phyloP scores from a whole-genome alignment of 1,139 yeast genomes.

The Pichia sp. region DNA sequence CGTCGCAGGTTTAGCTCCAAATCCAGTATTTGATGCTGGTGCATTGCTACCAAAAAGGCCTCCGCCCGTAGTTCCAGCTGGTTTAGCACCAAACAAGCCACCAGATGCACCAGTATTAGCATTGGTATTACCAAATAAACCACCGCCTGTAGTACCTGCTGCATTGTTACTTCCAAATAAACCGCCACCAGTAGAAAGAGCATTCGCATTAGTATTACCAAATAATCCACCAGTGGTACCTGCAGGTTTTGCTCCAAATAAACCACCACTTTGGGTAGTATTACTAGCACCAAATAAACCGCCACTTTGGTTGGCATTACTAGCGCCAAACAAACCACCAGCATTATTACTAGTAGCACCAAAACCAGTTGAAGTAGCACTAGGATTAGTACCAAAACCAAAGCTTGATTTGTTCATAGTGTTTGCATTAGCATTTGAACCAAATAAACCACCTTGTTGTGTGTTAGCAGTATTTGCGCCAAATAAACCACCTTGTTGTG shows the following conservation, averaged over 20 bases:
- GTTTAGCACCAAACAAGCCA: constrained; percentile 20
- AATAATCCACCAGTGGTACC: constrained; percentile 31
- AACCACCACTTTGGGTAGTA: too few relatives aligned
- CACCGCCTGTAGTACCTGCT: constrained; percentile 4
- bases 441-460: constrained; percentile 40
- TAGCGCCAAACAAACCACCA: neutral
- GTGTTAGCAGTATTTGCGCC: constrained; percentile 28
- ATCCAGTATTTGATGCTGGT: constrained; percentile 8
- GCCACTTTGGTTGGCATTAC: neutral
- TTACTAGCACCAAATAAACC: constrained; percentile 29
- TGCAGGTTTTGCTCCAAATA: too few relatives aligned
- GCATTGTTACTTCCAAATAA: constrained; percentile 9
- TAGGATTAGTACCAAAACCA: constrained; percentile 35
- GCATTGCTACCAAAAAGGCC: constrained; percentile 18
- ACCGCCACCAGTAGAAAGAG: constrained; percentile 11
- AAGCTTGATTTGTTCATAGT: constrained; percentile 27
- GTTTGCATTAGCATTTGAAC: constrained; percentile 34
- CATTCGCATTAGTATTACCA: constrained; percentile 16
- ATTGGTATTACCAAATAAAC: constrained; percentile 12
- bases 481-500: constrained; percentile 10
- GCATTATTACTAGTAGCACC: constrained; percentile 1
- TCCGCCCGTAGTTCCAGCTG: constrained; percentile 1
- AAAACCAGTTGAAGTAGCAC: constrained; percentile 7
- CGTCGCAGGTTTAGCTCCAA: constrained; percentile 15
- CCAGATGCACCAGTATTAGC: constrained; percentile 7